These are phyloP conservation scores for Leucosporidium yakuticum DNA, from an alignment of 768 basidiomycete species.

Conservation along the genomic window DNA sequence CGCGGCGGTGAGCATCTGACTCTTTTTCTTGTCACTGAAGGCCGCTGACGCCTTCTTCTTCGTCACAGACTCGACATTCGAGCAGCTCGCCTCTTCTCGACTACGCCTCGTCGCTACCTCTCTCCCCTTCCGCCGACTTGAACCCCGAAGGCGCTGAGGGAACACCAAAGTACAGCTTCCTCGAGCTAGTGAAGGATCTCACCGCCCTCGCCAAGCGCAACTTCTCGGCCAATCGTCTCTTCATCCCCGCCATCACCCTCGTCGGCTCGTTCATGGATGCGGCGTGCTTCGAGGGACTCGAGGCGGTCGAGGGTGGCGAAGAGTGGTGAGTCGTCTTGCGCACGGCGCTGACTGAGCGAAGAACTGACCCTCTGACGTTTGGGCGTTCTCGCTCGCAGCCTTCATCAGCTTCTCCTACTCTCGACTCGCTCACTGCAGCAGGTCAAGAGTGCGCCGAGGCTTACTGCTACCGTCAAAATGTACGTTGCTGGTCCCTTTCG, in stretches of 20 bases:
- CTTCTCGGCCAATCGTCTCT: constrained; percentile 59
- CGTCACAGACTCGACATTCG: constrained; percentile 37
- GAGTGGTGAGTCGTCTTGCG: constrained; percentile 6
- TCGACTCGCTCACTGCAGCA: constrained; percentile 59
- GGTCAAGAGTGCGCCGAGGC: constrained; percentile 75
- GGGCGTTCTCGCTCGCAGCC: not conserved
- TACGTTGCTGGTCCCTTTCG: constrained; percentile 44
- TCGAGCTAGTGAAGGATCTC: constrained; percentile 57
- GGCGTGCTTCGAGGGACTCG: constrained; percentile 50
- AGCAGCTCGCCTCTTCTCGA: constrained; percentile 25
- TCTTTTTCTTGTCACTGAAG: not conserved
- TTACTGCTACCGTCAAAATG: constrained; percentile 79
- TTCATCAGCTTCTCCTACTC: constrained; percentile 54
- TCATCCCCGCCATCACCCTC: constrained; percentile 76
- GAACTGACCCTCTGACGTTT: not conserved
- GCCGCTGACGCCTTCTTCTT: not conserved
- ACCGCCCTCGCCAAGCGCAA: constrained; percentile 53
- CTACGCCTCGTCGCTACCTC: constrained; percentile 58
- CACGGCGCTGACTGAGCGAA: not conserved
- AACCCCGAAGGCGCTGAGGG: constrained; percentile 39
- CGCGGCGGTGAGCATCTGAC: constrained; percentile 6
- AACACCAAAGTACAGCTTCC: constrained; percentile 48
- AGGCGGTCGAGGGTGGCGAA: constrained; percentile 8
- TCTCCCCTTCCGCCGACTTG: constrained; percentile 57
- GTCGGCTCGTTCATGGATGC: constrained; percentile 67